Evolutionary conservation across 1,139 yeast genomes (phyloP).

Genomic region (Kodamaea sp.): DNA sequence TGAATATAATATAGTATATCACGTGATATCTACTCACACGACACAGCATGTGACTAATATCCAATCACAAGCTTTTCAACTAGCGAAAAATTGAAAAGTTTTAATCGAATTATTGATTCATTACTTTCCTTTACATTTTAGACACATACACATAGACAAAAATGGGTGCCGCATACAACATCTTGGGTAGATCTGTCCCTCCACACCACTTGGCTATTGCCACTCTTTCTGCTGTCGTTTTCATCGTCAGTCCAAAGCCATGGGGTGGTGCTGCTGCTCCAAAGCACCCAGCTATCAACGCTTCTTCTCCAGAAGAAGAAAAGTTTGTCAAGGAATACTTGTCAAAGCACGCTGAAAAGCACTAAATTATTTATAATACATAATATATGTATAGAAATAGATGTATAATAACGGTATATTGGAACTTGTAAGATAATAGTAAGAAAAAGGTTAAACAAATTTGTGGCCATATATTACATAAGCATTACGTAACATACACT

Average conservation of each 20-base stretch:
- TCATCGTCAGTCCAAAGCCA: constrained; percentile 66
- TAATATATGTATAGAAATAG: too few relatives aligned
- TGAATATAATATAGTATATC: too few relatives aligned
- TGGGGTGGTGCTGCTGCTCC: constrained; percentile 54
- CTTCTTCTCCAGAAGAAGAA: constrained; percentile 84
- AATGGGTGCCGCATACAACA: constrained; percentile 81
- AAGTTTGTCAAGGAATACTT: constrained; percentile 53
- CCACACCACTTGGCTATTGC: constrained; percentile 71
- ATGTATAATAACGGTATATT: too few relatives aligned
- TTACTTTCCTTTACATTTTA: not conserved
- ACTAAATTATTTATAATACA: constrained; percentile 16
- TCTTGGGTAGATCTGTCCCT: constrained; percentile 72
- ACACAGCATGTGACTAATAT: constrained; percentile 7
- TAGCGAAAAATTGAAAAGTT: constrained; percentile 5
- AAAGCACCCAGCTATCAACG: constrained; percentile 64
- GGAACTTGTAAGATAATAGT: too few relatives aligned
- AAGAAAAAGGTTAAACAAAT: too few relatives aligned
- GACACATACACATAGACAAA: constrained; percentile 8
- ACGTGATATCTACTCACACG: too few relatives aligned
- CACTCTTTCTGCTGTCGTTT: constrained; percentile 60
- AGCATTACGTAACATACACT: too few relatives aligned
- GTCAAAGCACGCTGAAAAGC: constrained; percentile 39
- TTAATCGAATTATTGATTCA: constrained; percentile 2
- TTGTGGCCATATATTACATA: too few relatives aligned
- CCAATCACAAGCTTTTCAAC: constrained; percentile 12